A percentile compares a stretch with the other conserved stretches of the same genome.
Evolutionary conservation across 2,329 filamentous ascomycete species (phyloP).

Genomic region (Fusarium staphyleae): DNA sequence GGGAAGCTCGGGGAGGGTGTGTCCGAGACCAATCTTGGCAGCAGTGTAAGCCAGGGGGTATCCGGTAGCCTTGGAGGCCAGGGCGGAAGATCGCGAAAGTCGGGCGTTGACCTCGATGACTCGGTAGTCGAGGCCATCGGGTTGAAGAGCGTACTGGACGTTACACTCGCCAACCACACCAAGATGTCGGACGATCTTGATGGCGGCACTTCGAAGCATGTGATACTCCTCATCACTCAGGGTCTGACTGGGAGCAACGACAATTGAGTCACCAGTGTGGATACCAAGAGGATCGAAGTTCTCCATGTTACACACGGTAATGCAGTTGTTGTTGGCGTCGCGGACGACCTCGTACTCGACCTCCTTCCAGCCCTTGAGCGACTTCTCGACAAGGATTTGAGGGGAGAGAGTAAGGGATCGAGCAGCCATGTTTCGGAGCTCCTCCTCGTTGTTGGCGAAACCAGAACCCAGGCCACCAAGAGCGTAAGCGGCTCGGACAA

Average conservation of each 20-base stretch:
- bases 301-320: conserved; percentile 84
- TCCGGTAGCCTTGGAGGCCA: conserved; percentile 97
- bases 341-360: conserved; percentile 98
- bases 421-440: conserved; percentile 91
- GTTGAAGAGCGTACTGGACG: conserved; percentile 95
- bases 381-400: conserved; percentile 98
- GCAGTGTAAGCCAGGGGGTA: conserved; percentile 98
- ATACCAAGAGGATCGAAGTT: conserved; percentile 98
- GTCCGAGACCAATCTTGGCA: conserved; percentile 96
- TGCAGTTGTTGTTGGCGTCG: conserved; percentile 97
- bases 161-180: conserved; percentile 99
- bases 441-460: conserved; percentile 92
- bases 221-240: conserved; percentile 98
- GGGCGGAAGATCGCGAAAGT: conserved; percentile 94
- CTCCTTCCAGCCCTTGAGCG: conserved; percentile 99
- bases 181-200: conserved; percentile 97
- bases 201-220: conserved; percentile 96
- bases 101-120: conserved; percentile 99
- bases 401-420: conserved; percentile 91
- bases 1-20: conserved; percentile 92
- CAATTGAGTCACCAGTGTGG: conserved; percentile 98
- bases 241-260: conserved; percentile 96
- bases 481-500: conserved; percentile 95
- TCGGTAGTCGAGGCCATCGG: conserved; percentile 95
- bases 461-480: conserved; percentile 95